Conservation (phyloP, 2,329 filamentous ascomycete genomes). For the Parascedosporium putredinis region DNA sequence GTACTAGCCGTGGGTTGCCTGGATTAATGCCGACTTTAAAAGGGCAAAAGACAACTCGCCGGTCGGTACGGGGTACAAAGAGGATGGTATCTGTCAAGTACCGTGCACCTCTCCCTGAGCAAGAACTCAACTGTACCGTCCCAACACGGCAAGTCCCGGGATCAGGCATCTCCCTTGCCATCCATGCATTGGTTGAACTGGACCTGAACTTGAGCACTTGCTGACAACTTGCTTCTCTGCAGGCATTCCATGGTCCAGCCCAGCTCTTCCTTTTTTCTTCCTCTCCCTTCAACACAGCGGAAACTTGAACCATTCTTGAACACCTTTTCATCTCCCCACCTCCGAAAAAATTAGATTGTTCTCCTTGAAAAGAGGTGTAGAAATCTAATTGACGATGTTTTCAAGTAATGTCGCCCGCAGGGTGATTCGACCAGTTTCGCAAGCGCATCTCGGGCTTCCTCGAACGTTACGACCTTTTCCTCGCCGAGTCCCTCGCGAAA, state of each 20-base stretch:
- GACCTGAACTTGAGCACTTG: neutral
- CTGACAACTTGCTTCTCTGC: conserved; percentile 5
- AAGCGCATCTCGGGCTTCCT: conserved; percentile 11
- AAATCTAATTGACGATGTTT: neutral
- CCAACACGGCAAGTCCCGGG: conserved; percentile 7
- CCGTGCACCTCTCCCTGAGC: too few species aligned
- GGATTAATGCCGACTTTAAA: too few species aligned
- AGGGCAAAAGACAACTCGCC: too few species aligned
- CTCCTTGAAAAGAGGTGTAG: neutral
- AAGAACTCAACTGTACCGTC: conserved; percentile 5
- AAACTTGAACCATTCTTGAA: neutral
- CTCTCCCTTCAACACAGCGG: neutral
- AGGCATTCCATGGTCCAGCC: neutral
- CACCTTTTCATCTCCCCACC: too few species aligned
- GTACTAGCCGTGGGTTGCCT: too few species aligned
- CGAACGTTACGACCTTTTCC: conserved; percentile 11
- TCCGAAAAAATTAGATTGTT: neutral
- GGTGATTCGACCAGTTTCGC: conserved; percentile 10
- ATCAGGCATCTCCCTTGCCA: conserved; percentile 2
- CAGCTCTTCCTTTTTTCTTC: neutral
- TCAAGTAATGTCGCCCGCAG: neutral
- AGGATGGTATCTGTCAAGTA: too few species aligned
- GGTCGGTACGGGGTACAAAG: too few species aligned
- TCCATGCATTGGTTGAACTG: conserved; percentile 1
- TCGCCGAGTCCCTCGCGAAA: conserved; percentile 3